These are phyloP conservation scores for Candida hungchunana DNA, from an alignment of 805 yeast species.

Conservation along the genomic window DNA sequence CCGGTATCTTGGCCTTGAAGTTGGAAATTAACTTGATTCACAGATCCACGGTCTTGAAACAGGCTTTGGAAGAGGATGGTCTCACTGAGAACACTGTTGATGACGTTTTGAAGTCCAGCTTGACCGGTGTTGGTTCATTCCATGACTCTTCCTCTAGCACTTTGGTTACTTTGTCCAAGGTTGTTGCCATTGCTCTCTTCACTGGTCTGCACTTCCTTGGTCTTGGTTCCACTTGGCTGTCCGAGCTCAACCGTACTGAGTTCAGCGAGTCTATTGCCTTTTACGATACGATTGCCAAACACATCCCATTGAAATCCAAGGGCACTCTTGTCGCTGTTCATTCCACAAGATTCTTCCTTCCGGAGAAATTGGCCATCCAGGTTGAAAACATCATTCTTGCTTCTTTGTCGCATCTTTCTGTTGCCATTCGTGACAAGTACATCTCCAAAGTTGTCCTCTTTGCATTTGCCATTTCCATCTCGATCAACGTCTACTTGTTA, in stretches of 20 bases:
- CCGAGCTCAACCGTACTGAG: slow-evolving; percentile 37
- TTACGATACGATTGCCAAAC: slow-evolving; percentile 23
- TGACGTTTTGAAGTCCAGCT: slow-evolving; percentile 43
- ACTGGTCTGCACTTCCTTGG: slow-evolving; percentile 63
- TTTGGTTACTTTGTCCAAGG: slow-evolving; percentile 50
- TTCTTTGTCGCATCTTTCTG: slow-evolving; percentile 51
- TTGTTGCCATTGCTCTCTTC: slow-evolving; percentile 55
- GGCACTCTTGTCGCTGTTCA: slow-evolving; percentile 56
- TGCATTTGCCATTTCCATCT: slow-evolving; percentile 68
- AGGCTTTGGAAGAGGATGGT: slow-evolving; percentile 91
- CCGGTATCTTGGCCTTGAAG: slow-evolving; percentile 81
- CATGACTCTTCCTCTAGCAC: slow-evolving; percentile 34
- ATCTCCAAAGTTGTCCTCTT: slow-evolving; percentile 74
- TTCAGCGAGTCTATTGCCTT: slow-evolving; percentile 19
- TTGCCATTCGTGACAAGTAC: slow-evolving; percentile 73
- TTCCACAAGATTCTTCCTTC: slow-evolving; percentile 54
- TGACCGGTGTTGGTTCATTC: slow-evolving; percentile 26
- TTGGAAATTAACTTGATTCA: slow-evolving; percentile 85
- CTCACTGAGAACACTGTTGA: slow-evolving; percentile 70
- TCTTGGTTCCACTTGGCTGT: slow-evolving; percentile 68
- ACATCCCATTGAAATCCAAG: slow-evolving; percentile 34
- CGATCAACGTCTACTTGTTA: slow-evolving; percentile 78
- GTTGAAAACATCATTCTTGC: slow-evolving; percentile 57
- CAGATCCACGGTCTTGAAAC: slow-evolving; percentile 70
- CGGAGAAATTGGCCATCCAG: slow-evolving; percentile 50